A percentile compares a stretch with the other conserved stretches of the same genome.
Conservation (phyloP, 2,329 filamentous ascomycete genomes). For the Coccinonectria pachysandricola region DNA sequence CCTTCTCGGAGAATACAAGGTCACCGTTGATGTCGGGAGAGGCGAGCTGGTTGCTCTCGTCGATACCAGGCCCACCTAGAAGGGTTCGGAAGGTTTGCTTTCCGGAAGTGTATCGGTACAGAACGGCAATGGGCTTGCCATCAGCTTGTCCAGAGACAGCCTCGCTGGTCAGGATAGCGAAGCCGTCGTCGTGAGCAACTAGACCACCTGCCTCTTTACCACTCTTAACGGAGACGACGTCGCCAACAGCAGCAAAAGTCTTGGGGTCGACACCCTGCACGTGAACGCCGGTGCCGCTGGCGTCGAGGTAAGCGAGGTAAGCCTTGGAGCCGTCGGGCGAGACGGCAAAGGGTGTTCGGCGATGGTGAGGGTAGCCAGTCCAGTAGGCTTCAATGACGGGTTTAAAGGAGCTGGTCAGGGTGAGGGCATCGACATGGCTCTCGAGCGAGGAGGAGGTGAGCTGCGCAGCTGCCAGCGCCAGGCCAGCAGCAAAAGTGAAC, state of each 20-base stretch:
- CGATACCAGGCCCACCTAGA: conserved; percentile 46
- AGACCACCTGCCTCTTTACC: conserved; percentile 51
- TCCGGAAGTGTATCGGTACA: conserved; percentile 49
- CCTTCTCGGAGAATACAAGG: conserved; percentile 46
- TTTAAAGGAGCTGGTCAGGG: conserved; percentile 41
- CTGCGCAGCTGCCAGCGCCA: conserved; percentile 17
- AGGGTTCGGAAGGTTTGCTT: conserved; percentile 48
- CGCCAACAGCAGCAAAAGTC: conserved; percentile 44
- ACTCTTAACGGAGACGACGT: conserved; percentile 38
- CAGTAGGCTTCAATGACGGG: conserved; percentile 51
- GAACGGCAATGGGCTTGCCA: conserved; percentile 42
- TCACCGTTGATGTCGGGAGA: conserved; percentile 53
- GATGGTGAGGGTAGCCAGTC: conserved; percentile 50
- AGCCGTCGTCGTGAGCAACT: conserved; percentile 53
- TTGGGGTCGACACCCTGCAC: conserved; percentile 44
- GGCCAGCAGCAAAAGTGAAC: conserved; percentile 15
- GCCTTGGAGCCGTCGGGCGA: conserved; percentile 49
- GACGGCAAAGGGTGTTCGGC: conserved; percentile 51
- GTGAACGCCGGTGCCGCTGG: conserved; percentile 43
- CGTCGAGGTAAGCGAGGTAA: conserved; percentile 50
- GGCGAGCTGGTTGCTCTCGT: conserved; percentile 34
- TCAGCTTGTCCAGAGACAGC: conserved; percentile 38
- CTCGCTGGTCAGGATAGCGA: conserved; percentile 52
- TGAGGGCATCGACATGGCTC: conserved; percentile 30
- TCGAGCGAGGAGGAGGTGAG: conserved; percentile 17